A percentile compares a stretch with the other conserved stretches of the same genome.
These are phyloP conservation scores for Ustilago bromivora DNA, from an alignment of 1,284 basidiomycete genomes.

Conservation along the genomic window DNA sequence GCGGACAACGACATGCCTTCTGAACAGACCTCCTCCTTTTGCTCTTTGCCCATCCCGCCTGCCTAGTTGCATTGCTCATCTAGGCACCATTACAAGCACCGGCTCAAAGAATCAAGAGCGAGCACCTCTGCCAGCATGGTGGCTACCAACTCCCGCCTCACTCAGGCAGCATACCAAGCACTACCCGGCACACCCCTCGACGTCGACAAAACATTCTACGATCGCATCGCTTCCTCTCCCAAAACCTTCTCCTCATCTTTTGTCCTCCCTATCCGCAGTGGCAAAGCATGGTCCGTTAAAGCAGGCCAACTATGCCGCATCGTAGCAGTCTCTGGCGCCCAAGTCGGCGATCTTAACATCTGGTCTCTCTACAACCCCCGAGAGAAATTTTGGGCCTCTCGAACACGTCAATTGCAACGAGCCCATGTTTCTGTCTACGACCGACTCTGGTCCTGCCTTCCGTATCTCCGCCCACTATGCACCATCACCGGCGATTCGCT, in stretches of 20 bases:
- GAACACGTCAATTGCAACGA: conserved; percentile 38
- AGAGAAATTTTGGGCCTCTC: conserved; percentile 40
- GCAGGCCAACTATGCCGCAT: conserved; percentile 29
- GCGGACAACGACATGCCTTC: neutral
- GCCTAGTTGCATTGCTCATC: neutral
- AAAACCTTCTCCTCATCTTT: conserved; percentile 7
- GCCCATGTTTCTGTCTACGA: conserved; percentile 41
- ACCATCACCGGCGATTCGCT: conserved; percentile 37
- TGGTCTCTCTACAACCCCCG: conserved; percentile 31
- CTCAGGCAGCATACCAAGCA: conserved; percentile 25
- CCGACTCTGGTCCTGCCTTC: conserved; percentile 35
- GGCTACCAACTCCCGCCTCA: conserved; percentile 14
- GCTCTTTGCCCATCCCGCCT: neutral
- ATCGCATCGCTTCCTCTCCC: conserved; percentile 10
- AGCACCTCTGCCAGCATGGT: neutral
- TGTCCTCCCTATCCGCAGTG: conserved; percentile 18
- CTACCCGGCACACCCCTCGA: conserved; percentile 18
- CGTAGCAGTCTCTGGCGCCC: conserved; percentile 12
- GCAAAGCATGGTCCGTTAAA: conserved; percentile 28
- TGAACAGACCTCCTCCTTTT: neutral
- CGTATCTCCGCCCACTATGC: conserved; percentile 39
- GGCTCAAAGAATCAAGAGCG: neutral
- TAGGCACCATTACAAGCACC: neutral
- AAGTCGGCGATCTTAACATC: conserved; percentile 34
- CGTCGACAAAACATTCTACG: conserved; percentile 18